Percentiles rank a stretch among this genome's conserved stretches.
phyloP scores from a whole-genome alignment of 2,329 filamentous ascomycete genomes.

The Calonectria pseudoreteaudii region DNA sequence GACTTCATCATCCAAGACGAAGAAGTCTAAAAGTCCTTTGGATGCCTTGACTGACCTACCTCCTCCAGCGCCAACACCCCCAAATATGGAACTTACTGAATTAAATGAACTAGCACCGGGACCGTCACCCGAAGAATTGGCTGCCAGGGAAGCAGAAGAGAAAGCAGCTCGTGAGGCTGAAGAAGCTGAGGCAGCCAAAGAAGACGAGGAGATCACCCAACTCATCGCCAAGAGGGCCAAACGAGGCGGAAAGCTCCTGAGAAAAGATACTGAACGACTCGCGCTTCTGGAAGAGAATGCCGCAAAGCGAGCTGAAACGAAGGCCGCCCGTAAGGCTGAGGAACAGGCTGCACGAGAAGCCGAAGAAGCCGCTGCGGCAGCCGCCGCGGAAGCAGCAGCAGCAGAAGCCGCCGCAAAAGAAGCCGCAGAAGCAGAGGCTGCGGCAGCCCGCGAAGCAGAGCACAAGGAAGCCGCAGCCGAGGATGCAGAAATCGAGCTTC shows the following conservation, averaged over 20 bases:
- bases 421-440: slow-evolving; percentile 27
- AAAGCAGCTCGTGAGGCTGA: slow-evolving; percentile 42
- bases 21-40: slow-evolving; percentile 56
- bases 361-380: slow-evolving; percentile 32
- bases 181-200: slow-evolving; percentile 45
- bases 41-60: slow-evolving; percentile 55
- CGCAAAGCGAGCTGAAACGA: slow-evolving; percentile 27
- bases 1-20: slow-evolving; percentile 55
- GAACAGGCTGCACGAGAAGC: slow-evolving; percentile 33
- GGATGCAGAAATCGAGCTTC: slow-evolving; percentile 49
- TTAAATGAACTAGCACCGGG: slow-evolving; percentile 49
- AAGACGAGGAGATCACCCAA: slow-evolving; percentile 35
- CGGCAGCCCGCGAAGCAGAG: slow-evolving; percentile 27
- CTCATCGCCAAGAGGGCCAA: slow-evolving; percentile 36
- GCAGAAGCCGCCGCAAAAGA: slow-evolving; percentile 31
- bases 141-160: slow-evolving; percentile 34
- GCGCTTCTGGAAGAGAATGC: slow-evolving; percentile 31
- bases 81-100: slow-evolving; percentile 59
- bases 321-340: slow-evolving; percentile 31
- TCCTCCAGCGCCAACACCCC: slow-evolving; percentile 62
- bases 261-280: slow-evolving; percentile 37
- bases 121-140: slow-evolving; percentile 31
- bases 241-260: slow-evolving; percentile 37
- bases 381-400: slow-evolving; percentile 40
- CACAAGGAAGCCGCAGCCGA: slow-evolving; percentile 39